phyloP scores from a whole-genome alignment of 2,329 filamentous ascomycete species.

The Fusarium xyrophilum region DNA sequence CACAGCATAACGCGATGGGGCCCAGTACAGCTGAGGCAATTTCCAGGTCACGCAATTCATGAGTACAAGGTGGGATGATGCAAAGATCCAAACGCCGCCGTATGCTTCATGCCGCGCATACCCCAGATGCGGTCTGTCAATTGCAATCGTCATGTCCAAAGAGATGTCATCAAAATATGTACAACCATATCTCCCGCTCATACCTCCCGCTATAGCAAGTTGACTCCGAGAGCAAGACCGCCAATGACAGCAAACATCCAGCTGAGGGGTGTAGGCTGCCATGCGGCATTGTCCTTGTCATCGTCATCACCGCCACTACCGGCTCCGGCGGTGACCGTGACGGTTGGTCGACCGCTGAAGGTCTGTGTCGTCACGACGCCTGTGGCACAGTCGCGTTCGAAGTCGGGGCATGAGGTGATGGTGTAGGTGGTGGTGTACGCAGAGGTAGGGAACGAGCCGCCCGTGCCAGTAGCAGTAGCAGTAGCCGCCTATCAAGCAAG shows the following conservation, averaged over 20 bases:
- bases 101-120: constrained; percentile 10
- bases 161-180: constrained; percentile 20
- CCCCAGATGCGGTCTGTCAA: constrained; percentile 21
- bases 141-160: constrained; percentile 22
- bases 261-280: constrained; percentile 22
- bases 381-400: constrained; percentile 35
- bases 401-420: constrained; percentile 39
- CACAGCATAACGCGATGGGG: neutral
- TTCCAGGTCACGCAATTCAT: neutral
- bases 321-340: constrained; percentile 34
- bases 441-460: constrained; percentile 17
- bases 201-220: constrained; percentile 32
- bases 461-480: constrained; percentile 13
- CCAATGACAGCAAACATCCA: constrained; percentile 31
- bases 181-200: constrained; percentile 17
- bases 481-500: neutral
- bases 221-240: constrained; percentile 35
- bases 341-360: constrained; percentile 22
- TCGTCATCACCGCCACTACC: constrained; percentile 1
- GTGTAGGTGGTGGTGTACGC: constrained; percentile 41
- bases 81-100: constrained; percentile 28
- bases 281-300: constrained; percentile 33
- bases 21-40: neutral
- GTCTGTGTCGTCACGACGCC: constrained; percentile 41
- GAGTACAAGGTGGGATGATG: neutral